Conservation (phyloP, 306 rosid genomes). For the Dalbergia cochinchinensis region DNA sequence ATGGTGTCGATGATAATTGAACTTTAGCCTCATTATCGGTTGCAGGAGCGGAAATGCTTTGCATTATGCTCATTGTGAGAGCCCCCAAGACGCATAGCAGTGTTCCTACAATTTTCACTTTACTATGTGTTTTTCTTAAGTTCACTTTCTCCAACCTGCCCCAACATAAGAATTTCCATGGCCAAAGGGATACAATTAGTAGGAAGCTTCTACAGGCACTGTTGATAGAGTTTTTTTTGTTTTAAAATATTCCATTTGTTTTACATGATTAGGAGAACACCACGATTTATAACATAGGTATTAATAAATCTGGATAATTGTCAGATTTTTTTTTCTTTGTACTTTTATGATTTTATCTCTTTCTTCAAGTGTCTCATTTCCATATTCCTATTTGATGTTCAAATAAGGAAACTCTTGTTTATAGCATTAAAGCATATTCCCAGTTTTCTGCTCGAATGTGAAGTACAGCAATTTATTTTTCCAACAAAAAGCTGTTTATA, state of each 20-base stretch:
- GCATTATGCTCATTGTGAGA: slow-evolving; percentile 78
- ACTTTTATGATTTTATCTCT: no score
- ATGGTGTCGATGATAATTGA: slow-evolving; percentile 23
- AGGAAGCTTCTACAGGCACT: background rate
- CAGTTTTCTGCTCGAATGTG: slow-evolving; percentile 15
- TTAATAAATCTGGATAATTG: no score
- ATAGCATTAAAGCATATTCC: background rate
- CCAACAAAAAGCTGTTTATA: background rate
- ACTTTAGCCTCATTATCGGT: slow-evolving; percentile 12
- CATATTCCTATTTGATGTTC: no score
- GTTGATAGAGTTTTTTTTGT: background rate
- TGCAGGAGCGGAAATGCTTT: slow-evolving; percentile 54
- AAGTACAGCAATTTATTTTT: background rate
- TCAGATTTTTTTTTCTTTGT: no score
- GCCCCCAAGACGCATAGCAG: slow-evolving; percentile 81
- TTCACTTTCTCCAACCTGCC: slow-evolving; percentile 85
- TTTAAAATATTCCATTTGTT: no score
- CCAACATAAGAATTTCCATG: slow-evolving; percentile 8
- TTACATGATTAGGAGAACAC: no score
- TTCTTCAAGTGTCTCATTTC: no score
- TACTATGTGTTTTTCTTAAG: slow-evolving; percentile 65
- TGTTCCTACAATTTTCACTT: slow-evolving; percentile 82
- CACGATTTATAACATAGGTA: no score
- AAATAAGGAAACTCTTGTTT: no score
- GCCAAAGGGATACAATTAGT: background rate